Percentiles rank a stretch among this genome's conserved stretches.
phyloP scores from a whole-genome alignment of 2,329 filamentous ascomycete genomes.

The Sarocladium kiliense region DNA sequence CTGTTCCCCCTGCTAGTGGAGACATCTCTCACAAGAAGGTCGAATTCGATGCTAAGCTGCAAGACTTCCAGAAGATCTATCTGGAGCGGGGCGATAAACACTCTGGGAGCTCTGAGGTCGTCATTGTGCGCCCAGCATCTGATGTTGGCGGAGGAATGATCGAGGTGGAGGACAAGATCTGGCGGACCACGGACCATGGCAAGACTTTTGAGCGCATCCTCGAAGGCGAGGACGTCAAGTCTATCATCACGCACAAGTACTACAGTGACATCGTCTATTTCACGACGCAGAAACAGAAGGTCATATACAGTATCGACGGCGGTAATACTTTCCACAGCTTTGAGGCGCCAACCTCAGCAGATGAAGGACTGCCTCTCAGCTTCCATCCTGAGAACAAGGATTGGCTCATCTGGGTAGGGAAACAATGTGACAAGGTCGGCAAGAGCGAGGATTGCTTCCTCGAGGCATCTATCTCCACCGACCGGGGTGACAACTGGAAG shows the following conservation, averaged over 20 bases:
- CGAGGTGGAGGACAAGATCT: slow-evolving; percentile 52
- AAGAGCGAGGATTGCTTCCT: slow-evolving; percentile 57
- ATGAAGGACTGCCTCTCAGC: slow-evolving; percentile 44
- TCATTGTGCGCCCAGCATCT: slow-evolving; percentile 48
- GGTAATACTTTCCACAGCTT: slow-evolving; percentile 71
- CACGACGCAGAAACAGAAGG: slow-evolving; percentile 59
- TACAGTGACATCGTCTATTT: slow-evolving; percentile 86
- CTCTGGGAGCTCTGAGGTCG: slow-evolving; percentile 64
- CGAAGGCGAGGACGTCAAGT: slow-evolving; percentile 61
- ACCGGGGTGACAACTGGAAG: slow-evolving; percentile 77
- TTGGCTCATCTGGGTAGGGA: slow-evolving; percentile 88
- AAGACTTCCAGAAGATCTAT: slow-evolving; percentile 58
- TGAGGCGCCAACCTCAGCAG: slow-evolving; percentile 55
- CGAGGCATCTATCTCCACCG: slow-evolving; percentile 70
- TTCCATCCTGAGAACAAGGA: slow-evolving; percentile 86
- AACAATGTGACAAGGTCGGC: slow-evolving; percentile 56
- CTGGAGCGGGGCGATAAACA: slow-evolving; percentile 70
- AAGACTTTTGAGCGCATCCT: slow-evolving; percentile 75
- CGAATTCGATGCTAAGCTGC: slow-evolving; percentile 55
- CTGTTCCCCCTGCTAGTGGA: slow-evolving; percentile 54
- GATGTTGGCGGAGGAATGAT: slow-evolving; percentile 22
- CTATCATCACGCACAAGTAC: slow-evolving; percentile 72
- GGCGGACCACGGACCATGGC: slow-evolving; percentile 78
- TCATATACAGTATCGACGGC: slow-evolving; percentile 78
- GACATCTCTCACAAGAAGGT: slow-evolving; percentile 58